Evolutionary conservation across 345 rosid genomes (phyloP), one percentile per base, ranked within the genome.

Genomic region (Citrus unshiu): DNA sequence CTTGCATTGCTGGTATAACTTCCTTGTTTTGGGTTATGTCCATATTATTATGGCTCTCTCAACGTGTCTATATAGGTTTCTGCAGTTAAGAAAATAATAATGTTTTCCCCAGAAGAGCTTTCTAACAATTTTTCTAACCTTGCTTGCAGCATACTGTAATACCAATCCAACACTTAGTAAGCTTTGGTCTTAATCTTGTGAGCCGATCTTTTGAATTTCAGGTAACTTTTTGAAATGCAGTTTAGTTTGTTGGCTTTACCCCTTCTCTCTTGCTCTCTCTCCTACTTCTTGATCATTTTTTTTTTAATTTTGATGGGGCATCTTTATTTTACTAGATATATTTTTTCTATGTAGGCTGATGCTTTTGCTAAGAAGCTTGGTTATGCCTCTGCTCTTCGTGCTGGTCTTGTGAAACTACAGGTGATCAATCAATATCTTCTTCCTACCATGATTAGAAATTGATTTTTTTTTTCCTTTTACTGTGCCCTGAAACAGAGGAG

Each of bases 141-240:
- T 72, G 69, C 22, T 84, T 84, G 83, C 95, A 97, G 99, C 95
- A 97, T 83, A 93, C 94, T 7, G 93, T 94, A 37, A 94, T 89
- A 81, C 99, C 99, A 74, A 80, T 94, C 51, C 98, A 94, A 77
- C 99, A 93, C 84, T 90, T 97, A 2, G 92, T 97, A 68, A 93
- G 86, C 84, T 88, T 97, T 82, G 94, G 91, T 72, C 95, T 94
- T 67, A 97, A 97, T 86, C 94, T 94, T 39, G 95, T 97, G 83
- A 97, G 98, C 88, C 88, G 98, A 72, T 90, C 99, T 3, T 97
- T 97, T 79, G 99, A 97, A 86, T 97, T 94, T 86, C 99, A 94
- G 98, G 99, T 97, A 80, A 70, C 40, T 71, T 61, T 14, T 59
- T 61, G 63, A 62, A 19, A 27, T 19, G 35, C 29, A 49, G 49